Evolutionary conservation across 2,329 filamentous ascomycete species (phyloP).

Genomic region (Xylariaceae sp.): DNA sequence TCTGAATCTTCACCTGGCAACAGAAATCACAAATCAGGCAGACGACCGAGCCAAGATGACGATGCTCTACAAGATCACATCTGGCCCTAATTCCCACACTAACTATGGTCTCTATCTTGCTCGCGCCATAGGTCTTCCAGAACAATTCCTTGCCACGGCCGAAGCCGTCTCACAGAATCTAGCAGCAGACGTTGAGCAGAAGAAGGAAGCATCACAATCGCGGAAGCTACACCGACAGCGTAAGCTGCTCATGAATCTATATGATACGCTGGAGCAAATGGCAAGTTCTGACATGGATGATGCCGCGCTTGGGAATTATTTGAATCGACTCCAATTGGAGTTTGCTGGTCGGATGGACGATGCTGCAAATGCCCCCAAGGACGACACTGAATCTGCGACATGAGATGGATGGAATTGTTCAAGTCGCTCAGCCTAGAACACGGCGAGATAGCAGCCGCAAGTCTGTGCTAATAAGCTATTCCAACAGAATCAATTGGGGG

Average conservation of each 20-base stretch:
- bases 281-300: conserved; percentile 57
- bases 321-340: conserved; percentile 62
- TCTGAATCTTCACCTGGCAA: conserved; percentile 72
- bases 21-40: conserved; percentile 49
- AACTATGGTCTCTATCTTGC: conserved; percentile 85
- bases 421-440: no score
- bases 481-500: no score
- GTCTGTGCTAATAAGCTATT: no score
- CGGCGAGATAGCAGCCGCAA: no score
- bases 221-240: conserved; percentile 55
- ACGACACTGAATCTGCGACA: no score
- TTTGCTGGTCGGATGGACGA: conserved; percentile 66
- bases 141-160: conserved; percentile 59
- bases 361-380: no score
- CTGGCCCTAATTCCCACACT: conserved; percentile 61
- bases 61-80: conserved; percentile 79
- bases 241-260: conserved; percentile 65
- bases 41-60: conserved; percentile 55
- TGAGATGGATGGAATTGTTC: no score
- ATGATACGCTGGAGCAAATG: conserved; percentile 65
- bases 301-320: conserved; percentile 53
- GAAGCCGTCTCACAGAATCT: conserved; percentile 58
- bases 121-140: conserved; percentile 64
- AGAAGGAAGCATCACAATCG: conserved; percentile 50
- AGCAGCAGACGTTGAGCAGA: conserved; percentile 47